A percentile compares a stretch with the other conserved stretches of the same genome.
Conservation (phyloP, 495 filamentous ascomycete genomes). For the Podospora pseudocomata region DNA sequence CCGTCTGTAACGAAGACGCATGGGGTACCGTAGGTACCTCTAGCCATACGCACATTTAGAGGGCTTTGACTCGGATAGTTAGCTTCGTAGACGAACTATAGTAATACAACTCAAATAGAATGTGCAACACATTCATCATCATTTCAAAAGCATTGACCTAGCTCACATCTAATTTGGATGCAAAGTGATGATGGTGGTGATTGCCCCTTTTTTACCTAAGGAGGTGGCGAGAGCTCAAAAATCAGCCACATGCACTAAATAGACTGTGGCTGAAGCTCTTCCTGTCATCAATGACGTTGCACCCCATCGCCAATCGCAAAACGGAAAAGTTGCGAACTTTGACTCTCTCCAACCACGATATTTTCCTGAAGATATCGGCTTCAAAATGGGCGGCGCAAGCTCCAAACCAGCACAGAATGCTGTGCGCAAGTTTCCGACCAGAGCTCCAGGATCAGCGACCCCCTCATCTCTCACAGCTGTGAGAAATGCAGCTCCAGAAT, state of each 20-base stretch:
- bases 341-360: not conserved
- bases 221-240: conserved; percentile 1
- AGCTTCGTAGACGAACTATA: no score
- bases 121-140: no score
- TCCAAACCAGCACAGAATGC: conserved; percentile 37
- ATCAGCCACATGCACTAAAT: not conserved
- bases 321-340: not conserved
- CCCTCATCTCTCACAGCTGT: conserved; percentile 14
- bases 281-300: not conserved
- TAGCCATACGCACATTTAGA: no score
- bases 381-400: conserved; percentile 30
- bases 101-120: no score
- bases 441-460: conserved; percentile 32
- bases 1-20: no score
- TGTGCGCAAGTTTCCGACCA: conserved; percentile 42
- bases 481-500: conserved; percentile 8
- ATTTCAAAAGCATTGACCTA: no score
- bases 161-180: not conserved
- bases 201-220: not conserved
- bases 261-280: conserved; percentile 5
- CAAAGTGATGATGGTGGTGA: not conserved
- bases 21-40: no score
- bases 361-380: not conserved
- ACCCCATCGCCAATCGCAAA: not conserved
- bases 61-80: no score